phyloP scores from a whole-genome alignment of 1,139 yeast species.

The Yamadazyma atlantica region DNA sequence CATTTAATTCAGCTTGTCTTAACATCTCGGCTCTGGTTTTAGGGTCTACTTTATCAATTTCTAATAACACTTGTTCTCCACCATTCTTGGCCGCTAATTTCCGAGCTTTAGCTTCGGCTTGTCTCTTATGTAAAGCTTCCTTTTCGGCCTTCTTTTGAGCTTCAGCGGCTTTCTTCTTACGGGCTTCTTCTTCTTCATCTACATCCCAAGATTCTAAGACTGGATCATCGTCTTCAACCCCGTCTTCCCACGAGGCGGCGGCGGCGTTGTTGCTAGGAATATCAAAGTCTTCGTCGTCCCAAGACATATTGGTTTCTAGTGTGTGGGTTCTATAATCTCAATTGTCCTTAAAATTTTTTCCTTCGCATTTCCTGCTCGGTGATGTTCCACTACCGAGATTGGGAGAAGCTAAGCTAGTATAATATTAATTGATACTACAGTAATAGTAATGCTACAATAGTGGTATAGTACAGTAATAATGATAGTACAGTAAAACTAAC shows the following conservation, averaged over 20 bases:
- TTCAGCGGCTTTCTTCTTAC: slow-evolving; percentile 42
- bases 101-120: slow-evolving; percentile 41
- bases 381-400: neutral
- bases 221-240: slow-evolving; percentile 73
- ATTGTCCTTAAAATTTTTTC: neutral
- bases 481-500: no score
- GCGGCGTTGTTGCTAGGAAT: slow-evolving; percentile 49
- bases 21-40: slow-evolving; percentile 69
- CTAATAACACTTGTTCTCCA: slow-evolving; percentile 34
- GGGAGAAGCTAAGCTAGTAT: neutral
- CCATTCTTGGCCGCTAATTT: slow-evolving; percentile 35
- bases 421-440: no score
- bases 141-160: slow-evolving; percentile 46
- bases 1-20: slow-evolving; percentile 73
- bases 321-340: neutral
- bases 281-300: slow-evolving; percentile 91
- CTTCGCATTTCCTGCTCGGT: neutral
- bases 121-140: slow-evolving; percentile 37
- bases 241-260: slow-evolving; percentile 77
- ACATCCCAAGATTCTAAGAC: slow-evolving; percentile 82
- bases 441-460: no score
- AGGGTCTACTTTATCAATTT: slow-evolving; percentile 65
- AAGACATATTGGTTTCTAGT: slow-evolving; percentile 39
- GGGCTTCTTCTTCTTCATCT: slow-evolving; percentile 59
- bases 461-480: no score